phyloP scores from a whole-genome alignment of 139 green algal genomes.

The Chara braunii region DNA sequence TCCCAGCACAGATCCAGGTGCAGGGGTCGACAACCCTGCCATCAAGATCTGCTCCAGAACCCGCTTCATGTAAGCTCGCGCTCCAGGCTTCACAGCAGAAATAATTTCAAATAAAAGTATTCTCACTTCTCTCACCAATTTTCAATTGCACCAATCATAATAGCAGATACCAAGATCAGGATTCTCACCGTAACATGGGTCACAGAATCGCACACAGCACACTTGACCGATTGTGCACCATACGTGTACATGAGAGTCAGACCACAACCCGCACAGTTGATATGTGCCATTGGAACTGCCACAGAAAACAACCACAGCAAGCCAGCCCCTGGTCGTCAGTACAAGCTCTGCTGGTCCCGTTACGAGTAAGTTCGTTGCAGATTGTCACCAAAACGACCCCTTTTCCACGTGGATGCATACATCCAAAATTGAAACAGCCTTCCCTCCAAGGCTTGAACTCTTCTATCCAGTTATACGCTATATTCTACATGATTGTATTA shows the following conservation, averaged over 20 bases:
- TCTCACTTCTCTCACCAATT: too few relatives aligned
- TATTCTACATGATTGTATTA: too few relatives aligned
- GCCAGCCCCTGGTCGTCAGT: background rate
- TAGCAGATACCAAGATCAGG: background rate
- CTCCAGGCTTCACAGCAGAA: too few relatives aligned
- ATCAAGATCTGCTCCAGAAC: too few relatives aligned
- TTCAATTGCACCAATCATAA: too few relatives aligned
- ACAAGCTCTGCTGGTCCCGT: background rate
- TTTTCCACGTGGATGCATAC: background rate
- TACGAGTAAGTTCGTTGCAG: background rate
- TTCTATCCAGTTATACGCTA: background rate
- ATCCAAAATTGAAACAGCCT: background rate
- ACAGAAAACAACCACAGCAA: conserved; percentile 4
- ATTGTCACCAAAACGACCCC: background rate
- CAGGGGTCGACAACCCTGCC: too few relatives aligned
- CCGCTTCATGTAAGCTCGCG: too few relatives aligned
- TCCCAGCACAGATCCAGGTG: too few relatives aligned
- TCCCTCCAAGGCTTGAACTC: background rate
- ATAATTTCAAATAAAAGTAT: too few relatives aligned
- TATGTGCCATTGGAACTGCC: conserved; percentile 65
- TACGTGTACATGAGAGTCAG: conserved; percentile 83
- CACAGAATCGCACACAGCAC: conserved; percentile 78
- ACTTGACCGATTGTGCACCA: conserved; percentile 85
- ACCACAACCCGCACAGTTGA: conserved; percentile 77
- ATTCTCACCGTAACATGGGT: conserved; percentile 48